phyloP scores from a whole-genome alignment of 257 asterid species.

The Capsicum pubescens region DNA sequence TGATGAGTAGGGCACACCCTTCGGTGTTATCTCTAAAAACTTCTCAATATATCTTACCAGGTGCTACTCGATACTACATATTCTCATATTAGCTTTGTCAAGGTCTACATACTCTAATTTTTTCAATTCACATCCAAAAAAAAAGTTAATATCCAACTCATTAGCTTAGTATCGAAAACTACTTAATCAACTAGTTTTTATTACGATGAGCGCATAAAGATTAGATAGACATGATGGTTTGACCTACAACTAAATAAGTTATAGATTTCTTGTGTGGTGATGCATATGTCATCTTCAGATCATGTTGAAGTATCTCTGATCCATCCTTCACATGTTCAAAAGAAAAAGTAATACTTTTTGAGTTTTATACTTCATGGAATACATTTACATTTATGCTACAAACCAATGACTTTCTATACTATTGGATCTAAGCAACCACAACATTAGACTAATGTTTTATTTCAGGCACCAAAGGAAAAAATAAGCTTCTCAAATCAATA shows the following conservation, averaged over 20 bases:
- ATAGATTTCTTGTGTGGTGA: not conserved
- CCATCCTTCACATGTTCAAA: not conserved
- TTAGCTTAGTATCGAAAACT: not conserved
- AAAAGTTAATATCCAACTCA: not conserved
- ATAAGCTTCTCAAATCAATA: not conserved
- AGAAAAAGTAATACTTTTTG: not conserved
- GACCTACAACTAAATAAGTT: too few species aligned
- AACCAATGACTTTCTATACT: not conserved
- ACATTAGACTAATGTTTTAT: not conserved
- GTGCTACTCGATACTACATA: not conserved
- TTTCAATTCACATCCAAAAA: not conserved
- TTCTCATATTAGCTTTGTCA: not conserved
- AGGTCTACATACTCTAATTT: not conserved
- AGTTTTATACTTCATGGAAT: not conserved
- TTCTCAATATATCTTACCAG: conserved; percentile 1
- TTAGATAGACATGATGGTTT: not conserved
- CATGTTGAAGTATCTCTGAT: not conserved
- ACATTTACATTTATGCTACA: not conserved
- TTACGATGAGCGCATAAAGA: not conserved
- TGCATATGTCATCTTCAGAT: not conserved
- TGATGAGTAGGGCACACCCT: not conserved
- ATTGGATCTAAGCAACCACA: not conserved
- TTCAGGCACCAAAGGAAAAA: not conserved
- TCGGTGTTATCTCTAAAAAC: not conserved
- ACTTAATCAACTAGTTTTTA: not conserved